These are phyloP conservation scores for Chimonanthus praecox DNA, from an alignment of 164 flowering plant genomes.

Conservation along the genomic window DNA sequence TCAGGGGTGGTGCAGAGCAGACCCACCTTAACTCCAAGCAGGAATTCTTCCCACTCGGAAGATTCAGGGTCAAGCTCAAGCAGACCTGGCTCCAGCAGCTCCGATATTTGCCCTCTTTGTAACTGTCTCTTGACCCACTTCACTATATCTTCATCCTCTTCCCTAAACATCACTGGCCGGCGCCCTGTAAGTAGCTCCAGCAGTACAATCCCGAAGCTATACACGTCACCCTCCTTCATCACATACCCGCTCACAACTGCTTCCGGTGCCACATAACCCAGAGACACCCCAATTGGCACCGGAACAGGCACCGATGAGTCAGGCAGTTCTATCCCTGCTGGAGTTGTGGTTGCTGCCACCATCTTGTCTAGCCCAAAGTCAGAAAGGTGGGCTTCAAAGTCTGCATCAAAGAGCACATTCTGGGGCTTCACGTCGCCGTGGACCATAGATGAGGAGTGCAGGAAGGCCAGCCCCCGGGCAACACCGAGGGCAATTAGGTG, in stretches of 20 bases:
- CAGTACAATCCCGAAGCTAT: constrained; percentile 86
- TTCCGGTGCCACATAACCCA: constrained; percentile 84
- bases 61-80: constrained; percentile 94
- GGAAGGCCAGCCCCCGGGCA: constrained; percentile 76
- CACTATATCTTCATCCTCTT: constrained; percentile 83
- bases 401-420: constrained; percentile 82
- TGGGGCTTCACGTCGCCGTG: constrained; percentile 90
- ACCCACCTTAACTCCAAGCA: constrained; percentile 86
- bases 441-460: constrained; percentile 50
- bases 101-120: constrained; percentile 76
- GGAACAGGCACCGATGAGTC: constrained; percentile 30
- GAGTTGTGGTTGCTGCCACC: constrained; percentile 32
- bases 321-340: constrained; percentile 14
- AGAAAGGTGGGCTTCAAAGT: constrained; percentile 90
- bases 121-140: constrained; percentile 93
- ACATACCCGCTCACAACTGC: constrained; percentile 48
- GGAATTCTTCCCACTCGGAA: constrained; percentile 96
- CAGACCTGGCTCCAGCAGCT: constrained; percentile 78
- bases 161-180: constrained; percentile 66
- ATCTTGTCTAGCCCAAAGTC: constrained; percentile 72
- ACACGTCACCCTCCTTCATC: constrained; percentile 69
- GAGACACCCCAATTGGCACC: constrained; percentile 49
- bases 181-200: constrained; percentile 81
- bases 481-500: constrained; percentile 87
- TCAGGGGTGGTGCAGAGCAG: constrained; percentile 84